Conservation (phyloP, 1,284 basidiomycete species). For the Moesziomyces antarcticus region DNA sequence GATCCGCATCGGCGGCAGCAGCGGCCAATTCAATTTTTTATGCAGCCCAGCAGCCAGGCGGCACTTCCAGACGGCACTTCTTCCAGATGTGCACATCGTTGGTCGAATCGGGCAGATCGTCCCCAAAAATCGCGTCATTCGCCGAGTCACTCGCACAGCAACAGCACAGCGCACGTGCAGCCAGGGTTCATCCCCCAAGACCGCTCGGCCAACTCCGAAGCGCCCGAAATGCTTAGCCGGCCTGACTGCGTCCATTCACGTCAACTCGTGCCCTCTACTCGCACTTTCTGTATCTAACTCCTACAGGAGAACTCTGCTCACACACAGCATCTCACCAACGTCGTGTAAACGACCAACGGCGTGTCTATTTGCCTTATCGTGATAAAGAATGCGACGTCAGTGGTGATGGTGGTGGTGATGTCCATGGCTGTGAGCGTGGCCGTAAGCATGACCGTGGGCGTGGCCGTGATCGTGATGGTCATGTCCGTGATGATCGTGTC, state of each 20-base stretch:
- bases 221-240: constrained; percentile 17
- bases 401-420: constrained; percentile 6
- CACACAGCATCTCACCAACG: no score
- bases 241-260: no score
- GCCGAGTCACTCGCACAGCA: not conserved
- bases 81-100: no score
- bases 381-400: not conserved
- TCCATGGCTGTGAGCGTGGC: constrained; percentile 12
- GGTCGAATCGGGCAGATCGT: constrained; percentile 1
- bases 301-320: no score
- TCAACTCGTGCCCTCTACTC: no score
- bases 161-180: constrained; percentile 13
- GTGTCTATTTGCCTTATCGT: no score
- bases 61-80: no score
- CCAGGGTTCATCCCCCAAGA: not conserved
- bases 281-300: no score
- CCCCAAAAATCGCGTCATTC: constrained; percentile 17
- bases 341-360: no score
- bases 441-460: constrained; percentile 16
- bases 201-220: constrained; percentile 21
- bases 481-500: constrained; percentile 33
- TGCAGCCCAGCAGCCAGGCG: not conserved
- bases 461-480: constrained; percentile 30
- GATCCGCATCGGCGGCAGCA: constrained; percentile 11
- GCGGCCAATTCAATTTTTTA: constrained; percentile 1